Conservation (phyloP, 2,329 filamentous ascomycete genomes). For the Aspergillus eucalypticola region DNA sequence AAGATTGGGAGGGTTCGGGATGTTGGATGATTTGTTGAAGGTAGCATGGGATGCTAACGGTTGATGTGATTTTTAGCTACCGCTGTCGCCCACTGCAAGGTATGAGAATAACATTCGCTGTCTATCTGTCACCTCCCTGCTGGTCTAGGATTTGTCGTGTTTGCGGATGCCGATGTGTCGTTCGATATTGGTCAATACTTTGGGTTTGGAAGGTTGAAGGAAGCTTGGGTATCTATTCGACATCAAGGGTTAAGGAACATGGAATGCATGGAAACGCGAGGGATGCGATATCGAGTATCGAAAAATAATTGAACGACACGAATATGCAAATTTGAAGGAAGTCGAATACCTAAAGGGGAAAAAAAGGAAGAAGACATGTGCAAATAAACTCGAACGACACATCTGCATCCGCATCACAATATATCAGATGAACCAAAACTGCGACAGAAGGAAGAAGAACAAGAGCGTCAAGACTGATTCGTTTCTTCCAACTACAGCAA, state of each 20-base stretch:
- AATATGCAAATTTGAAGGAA: not conserved
- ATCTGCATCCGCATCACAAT: not conserved
- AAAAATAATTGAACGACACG: not conserved
- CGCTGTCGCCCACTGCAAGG: constrained; percentile 90
- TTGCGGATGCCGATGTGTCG: not conserved
- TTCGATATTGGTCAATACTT: not conserved
- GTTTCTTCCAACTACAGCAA: constrained; percentile 49
- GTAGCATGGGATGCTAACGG: constrained; percentile 11
- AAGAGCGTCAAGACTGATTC: constrained; percentile 31
- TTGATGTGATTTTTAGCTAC: constrained; percentile 59
- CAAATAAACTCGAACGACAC: constrained; percentile 10
- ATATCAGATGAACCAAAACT: not conserved
- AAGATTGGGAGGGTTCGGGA: not conserved
- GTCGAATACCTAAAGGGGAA: not conserved
- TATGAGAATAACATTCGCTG: constrained; percentile 46
- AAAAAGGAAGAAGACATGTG: constrained; percentile 15
- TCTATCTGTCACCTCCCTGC: constrained; percentile 6
- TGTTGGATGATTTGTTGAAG: not conserved
- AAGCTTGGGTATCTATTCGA: not conserved
- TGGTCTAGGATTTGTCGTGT: not conserved
- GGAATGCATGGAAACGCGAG: not conserved
- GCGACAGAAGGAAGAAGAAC: not conserved
- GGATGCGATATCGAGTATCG: not conserved
- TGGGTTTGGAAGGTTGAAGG: not conserved
- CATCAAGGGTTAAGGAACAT: no score